Base-by-base conservation (phyloP, 2,329 filamentous ascomycete species). In the Trichoderma asperellum region DNA sequence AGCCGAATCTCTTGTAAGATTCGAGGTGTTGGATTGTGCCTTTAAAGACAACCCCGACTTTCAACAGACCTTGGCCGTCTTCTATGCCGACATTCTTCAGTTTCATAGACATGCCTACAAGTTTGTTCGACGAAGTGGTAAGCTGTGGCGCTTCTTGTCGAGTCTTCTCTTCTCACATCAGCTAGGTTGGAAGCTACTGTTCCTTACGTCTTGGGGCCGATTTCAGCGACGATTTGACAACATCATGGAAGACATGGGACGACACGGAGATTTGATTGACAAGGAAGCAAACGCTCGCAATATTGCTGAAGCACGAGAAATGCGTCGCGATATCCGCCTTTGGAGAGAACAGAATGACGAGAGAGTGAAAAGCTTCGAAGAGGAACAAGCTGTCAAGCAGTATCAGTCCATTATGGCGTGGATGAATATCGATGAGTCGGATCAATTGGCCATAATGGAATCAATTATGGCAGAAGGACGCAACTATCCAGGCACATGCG, bases 261-360 rank as follows among this genome's bases (percentile, higher is more conserved):
- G 12, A 2, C 56, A 58, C 12, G 12, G n/a, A 7, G 34, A 58
- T 6, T 40, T 58, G 21, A 27, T 58, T 21, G 56, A 58, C 34
- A 35, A 24, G 2, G n/a, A 7, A 14, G 56, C 56, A 24, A 58
- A 58, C 12, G 56, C 21, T 14, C 32, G 6, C 3, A 27, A 40
- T 40, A 58, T 58, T 24, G 2, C n/a, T 3, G n/a, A 49, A 12
- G n/a, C 47, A 49, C 16, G 8, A 59, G 21, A 59, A 43, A 43
- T 59, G 57, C 57, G 57, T 4, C 35, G 37, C 35, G 57, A 59
- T 77, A 18, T 79, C 76, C 27, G 74, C 74, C 67, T 76, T 74
- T 5, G 72, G 72, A 69, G 88, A 79, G 0, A 85, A 83, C 75
- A 85, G 88, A 21, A 79, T 82, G 79, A 87, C 79, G 27, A 84